Base-by-base conservation (phyloP, 2,329 filamentous ascomycete species). In the Penicillium italicum region DNA sequence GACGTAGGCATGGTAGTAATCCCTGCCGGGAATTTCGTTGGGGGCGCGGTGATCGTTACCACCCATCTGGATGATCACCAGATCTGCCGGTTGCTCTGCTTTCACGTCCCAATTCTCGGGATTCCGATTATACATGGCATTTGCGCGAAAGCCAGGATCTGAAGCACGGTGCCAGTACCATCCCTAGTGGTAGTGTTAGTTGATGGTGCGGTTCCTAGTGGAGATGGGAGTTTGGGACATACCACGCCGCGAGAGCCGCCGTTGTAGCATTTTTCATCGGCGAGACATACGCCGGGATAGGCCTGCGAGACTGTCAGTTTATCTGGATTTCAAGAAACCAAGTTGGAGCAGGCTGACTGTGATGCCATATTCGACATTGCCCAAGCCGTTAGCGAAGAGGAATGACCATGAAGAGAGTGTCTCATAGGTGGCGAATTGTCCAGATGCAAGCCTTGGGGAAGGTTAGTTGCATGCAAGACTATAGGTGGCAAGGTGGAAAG, bases 361-460 rank as follows among this genome's bases (percentile, higher is more conserved):
- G 40, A 86, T 77, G 18, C 76, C 78, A 63, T 81, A 85, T 61
- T 86, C 83, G 3, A 80, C 81, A 40, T 82, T 77, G 3, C 83
- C 84, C 1, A 86, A 68, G 0, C 83, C 83, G 5, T 79, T 79
- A 1, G 77, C 79, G 16, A 84, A 77, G 16, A 79, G 78, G 67
- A 82, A 85, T 1, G 79, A 77, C 66, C 81, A 86, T 20, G 80
- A 79, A 0, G 80, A 80, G 4, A 86, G 66, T 0, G 80, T 79
- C 68, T 86, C 83, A 52, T 84, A 82, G 2, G 80, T 81, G n/a
- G 76, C 79, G 60, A 80, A 84, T 71, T 82, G 80, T 10, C 84
- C 83, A 2, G 80, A 71, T 0, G 79, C 79, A 3, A 86, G 74
- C 16, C 78, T 82, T 57, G 77, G 74, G 5, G 75, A 74, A 2